A percentile compares a stretch with the other conserved stretches of the same genome.
These are phyloP conservation scores for Boletus eberwhitei DNA, from an alignment of 768 basidiomycete genomes.

Conservation along the genomic window DNA sequence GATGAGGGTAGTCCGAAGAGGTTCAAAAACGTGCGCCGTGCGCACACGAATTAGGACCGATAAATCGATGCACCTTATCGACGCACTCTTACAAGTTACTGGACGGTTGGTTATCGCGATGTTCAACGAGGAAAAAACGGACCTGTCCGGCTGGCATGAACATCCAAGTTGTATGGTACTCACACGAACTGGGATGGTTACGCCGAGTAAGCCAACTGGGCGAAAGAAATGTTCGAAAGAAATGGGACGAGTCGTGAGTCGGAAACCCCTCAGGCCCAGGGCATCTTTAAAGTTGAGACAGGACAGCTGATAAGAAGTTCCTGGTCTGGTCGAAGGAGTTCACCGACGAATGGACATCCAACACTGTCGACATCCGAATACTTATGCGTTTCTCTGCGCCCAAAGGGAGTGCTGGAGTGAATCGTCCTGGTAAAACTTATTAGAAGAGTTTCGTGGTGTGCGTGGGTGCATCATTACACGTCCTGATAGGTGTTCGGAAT, in stretches of 20 bases:
- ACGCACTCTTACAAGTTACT: not conserved
- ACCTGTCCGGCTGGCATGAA: not conserved
- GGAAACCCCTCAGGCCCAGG: not conserved
- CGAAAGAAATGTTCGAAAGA: not conserved
- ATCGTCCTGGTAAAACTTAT: too few relatives aligned
- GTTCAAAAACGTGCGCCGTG: not conserved
- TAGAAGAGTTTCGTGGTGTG: too few relatives aligned
- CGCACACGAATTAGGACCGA: not conserved
- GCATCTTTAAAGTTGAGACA: too few relatives aligned
- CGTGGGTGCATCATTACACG: too few relatives aligned
- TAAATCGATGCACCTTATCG: not conserved
- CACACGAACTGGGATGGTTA: not conserved
- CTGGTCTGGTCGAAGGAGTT: not conserved
- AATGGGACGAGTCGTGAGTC: not conserved
- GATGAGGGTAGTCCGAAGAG: not conserved
- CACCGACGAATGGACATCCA: not conserved
- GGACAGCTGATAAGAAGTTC: not conserved
- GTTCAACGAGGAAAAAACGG: not conserved
- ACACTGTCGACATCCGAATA: too few relatives aligned
- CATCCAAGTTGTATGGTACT: not conserved
- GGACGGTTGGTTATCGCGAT: not conserved
- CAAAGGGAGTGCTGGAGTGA: too few relatives aligned
- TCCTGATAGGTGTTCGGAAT: too few relatives aligned
- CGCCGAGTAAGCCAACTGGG: not conserved
- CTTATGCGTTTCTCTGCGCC: too few relatives aligned